Percentiles rank a stretch among this genome's conserved stretches.
Conservation (phyloP, 805 yeast species). For the Blastobotrys terrestris region DNA sequence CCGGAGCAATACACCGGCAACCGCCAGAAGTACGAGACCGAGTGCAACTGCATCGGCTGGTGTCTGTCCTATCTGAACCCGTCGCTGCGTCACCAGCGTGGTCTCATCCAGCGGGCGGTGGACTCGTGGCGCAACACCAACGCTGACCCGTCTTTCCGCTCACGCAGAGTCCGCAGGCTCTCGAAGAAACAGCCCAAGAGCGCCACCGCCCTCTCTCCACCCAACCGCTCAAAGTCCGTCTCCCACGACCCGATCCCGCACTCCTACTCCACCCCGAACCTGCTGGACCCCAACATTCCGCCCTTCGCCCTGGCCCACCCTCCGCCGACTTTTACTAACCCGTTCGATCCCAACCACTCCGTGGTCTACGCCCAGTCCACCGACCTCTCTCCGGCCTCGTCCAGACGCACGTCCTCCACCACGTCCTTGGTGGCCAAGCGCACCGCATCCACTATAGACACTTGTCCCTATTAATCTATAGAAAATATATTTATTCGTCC, state of each 20-base stretch:
- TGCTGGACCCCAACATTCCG: background rate
- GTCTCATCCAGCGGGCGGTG: slow-evolving; percentile 46
- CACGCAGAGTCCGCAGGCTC: slow-evolving; percentile 37
- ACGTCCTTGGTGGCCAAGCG: background rate
- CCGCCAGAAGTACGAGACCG: slow-evolving; percentile 40
- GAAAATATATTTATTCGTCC: background rate
- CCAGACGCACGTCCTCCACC: background rate
- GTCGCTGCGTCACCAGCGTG: slow-evolving; percentile 38
- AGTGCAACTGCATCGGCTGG: slow-evolving; percentile 47
- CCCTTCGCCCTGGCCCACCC: background rate
- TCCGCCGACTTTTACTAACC: slow-evolving; percentile 6
- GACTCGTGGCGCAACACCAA: slow-evolving; percentile 47
- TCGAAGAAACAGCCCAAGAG: slow-evolving; percentile 6
- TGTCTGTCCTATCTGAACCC: slow-evolving; percentile 39
- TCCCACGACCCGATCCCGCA: slow-evolving; percentile 1
- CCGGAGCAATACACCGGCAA: slow-evolving; percentile 40
- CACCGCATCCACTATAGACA: background rate
- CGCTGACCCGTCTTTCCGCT: slow-evolving; percentile 35
- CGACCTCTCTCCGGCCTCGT: background rate
- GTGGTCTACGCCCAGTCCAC: background rate
- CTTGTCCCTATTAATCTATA: background rate
- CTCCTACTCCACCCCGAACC: slow-evolving; percentile 1
- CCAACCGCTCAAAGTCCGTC: slow-evolving; percentile 4
- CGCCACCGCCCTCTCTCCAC: background rate
- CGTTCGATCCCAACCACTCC: slow-evolving; percentile 2